Conservation (phyloP, 75 land plant species). For the Picea glauca region DNA sequence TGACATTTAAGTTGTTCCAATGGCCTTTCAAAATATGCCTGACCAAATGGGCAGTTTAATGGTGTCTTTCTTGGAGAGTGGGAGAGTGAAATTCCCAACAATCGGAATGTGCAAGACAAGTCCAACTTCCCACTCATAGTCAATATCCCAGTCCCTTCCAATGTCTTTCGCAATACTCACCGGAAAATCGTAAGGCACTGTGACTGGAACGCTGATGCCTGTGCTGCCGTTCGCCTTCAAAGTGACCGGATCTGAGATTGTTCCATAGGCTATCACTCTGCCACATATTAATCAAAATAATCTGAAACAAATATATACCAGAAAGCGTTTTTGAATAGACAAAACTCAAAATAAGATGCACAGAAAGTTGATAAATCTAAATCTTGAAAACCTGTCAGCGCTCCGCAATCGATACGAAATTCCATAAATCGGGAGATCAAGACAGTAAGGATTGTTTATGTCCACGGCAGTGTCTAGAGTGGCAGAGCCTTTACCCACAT, state of each 20-base stretch:
- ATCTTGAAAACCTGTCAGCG: conserved; percentile 43
- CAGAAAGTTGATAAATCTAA: background rate
- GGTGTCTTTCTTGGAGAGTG: conserved; percentile 16
- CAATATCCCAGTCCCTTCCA: conserved; percentile 83
- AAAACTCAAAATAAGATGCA: background rate
- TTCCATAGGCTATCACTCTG: conserved; percentile 71
- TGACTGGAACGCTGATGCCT: conserved; percentile 37
- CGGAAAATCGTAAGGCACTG: conserved; percentile 55
- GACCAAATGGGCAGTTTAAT: too few species aligned
- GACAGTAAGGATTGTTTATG: conserved; percentile 72
- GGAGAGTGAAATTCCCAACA: conserved; percentile 70
- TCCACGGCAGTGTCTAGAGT: conserved; percentile 33
- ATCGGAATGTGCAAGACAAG: conserved; percentile 64
- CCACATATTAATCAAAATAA: background rate
- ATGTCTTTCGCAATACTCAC: conserved; percentile 60
- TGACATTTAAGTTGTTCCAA: too few species aligned
- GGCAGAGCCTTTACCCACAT: conserved; percentile 34
- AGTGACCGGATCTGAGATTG: conserved; percentile 62
- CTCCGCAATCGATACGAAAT: conserved; percentile 68
- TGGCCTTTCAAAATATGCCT: too few species aligned
- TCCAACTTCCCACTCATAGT: conserved; percentile 55
- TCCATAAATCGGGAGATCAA: conserved; percentile 70
- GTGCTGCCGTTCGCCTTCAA: conserved; percentile 48
- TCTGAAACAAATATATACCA: background rate
- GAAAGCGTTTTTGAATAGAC: background rate